Conservation (phyloP, 768 basidiomycete species). For the Xerocomellus dryophilus region DNA sequence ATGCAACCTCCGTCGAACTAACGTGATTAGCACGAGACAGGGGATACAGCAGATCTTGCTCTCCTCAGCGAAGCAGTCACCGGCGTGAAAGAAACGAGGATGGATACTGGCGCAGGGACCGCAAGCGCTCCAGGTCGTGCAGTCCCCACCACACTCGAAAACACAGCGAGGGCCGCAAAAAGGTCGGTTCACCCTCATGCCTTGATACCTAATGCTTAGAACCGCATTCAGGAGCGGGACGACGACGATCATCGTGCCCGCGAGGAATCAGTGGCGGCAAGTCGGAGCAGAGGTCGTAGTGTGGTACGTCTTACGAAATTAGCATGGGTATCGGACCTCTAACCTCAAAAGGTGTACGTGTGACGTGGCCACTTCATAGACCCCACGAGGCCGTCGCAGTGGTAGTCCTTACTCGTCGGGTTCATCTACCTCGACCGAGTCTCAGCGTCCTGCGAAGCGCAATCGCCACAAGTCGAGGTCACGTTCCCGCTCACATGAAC, state of each 20-base stretch:
- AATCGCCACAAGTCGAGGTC: constrained; percentile 20
- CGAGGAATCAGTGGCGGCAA: constrained; percentile 1
- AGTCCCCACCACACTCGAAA: constrained; percentile 14
- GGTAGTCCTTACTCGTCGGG: constrained; percentile 19
- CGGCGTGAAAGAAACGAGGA: constrained; percentile 12
- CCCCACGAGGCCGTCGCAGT: constrained; percentile 16
- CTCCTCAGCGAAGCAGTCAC: constrained; percentile 15
- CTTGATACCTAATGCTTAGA: not conserved
- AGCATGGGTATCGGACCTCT: constrained; percentile 3
- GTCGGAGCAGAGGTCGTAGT: constrained; percentile 23
- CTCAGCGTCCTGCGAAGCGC: constrained; percentile 14
- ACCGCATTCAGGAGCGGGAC: constrained; percentile 5
- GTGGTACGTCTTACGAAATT: constrained; percentile 25
- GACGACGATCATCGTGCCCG: constrained; percentile 2
- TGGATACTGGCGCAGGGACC: constrained; percentile 3
- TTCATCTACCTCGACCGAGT: constrained; percentile 15
- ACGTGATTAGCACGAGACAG: constrained; percentile 18
- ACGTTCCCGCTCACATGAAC: constrained; percentile 20
- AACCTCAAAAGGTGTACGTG: constrained; percentile 27
- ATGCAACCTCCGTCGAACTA: not conserved
- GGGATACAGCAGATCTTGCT: constrained; percentile 25
- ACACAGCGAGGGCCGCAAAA: not conserved
- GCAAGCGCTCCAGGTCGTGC: constrained; percentile 24
- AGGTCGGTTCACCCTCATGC: not conserved
- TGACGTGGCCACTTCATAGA: constrained; percentile 18